phyloP scores from a whole-genome alignment of 2,329 filamentous ascomycete species.

The Pyrenophora graminea region DNA sequence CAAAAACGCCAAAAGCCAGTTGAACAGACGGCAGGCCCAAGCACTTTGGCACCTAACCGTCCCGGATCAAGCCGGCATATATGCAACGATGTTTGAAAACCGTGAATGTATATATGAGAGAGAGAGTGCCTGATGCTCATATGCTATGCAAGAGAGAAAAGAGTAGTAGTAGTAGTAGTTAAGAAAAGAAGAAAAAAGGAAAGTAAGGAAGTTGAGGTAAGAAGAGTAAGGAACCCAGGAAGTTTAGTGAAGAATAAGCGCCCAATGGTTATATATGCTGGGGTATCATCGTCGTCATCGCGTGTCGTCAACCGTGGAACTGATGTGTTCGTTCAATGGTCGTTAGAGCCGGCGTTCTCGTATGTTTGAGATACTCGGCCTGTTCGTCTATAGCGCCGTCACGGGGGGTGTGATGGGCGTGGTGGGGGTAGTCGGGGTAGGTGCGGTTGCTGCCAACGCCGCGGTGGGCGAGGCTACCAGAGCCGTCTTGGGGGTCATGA shows the following conservation, averaged over 20 bases:
- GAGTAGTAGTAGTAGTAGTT: not conserved
- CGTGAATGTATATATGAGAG: slow-evolving; percentile 13
- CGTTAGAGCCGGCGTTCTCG: slow-evolving; percentile 10
- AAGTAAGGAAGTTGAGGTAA: slow-evolving; percentile 11
- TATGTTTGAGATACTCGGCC: too few relatives aligned
- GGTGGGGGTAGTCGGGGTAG: not conserved
- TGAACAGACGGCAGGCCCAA: slow-evolving; percentile 37
- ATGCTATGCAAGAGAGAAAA: slow-evolving; percentile 37
- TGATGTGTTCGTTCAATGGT: slow-evolving; percentile 7
- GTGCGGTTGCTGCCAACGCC: not conserved
- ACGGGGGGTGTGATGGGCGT: slow-evolving; percentile 9
- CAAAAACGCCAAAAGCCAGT: slow-evolving; percentile 26
- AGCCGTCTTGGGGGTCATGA: too few relatives aligned
- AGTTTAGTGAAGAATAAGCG: slow-evolving; percentile 7
- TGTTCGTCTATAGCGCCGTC: slow-evolving; percentile 6
- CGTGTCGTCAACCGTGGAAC: slow-evolving; percentile 14
- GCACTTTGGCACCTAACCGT: slow-evolving; percentile 44
- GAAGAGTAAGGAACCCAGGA: slow-evolving; percentile 4
- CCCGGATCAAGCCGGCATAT: slow-evolving; percentile 31
- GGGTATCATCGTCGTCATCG: slow-evolving; percentile 26
- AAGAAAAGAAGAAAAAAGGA: slow-evolving; percentile 2
- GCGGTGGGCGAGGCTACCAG: not conserved
- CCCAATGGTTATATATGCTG: slow-evolving; percentile 28
- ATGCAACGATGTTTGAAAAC: slow-evolving; percentile 24
- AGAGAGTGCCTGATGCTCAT: slow-evolving; percentile 21